Base-by-base conservation (phyloP, 345 rosid genomes). In the Angophora floribunda region DNA sequence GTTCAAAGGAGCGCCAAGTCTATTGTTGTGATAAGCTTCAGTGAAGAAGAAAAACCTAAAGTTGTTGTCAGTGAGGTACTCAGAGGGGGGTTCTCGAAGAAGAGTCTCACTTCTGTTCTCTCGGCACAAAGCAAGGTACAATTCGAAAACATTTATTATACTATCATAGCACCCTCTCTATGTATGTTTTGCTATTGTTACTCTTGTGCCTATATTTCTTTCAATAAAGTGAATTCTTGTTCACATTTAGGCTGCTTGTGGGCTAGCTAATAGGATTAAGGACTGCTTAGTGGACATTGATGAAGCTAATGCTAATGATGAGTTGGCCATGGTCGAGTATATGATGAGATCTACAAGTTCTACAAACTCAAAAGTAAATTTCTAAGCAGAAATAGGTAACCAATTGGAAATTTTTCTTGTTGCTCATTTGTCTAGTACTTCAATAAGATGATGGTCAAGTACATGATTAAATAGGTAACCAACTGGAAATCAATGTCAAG, bases 341-440 rank as follows among this genome's bases (percentile, higher is more conserved):
- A 96, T 52, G 98, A 96, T 86, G 99, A 96, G 88, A 94, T 98
- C 91, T 98, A 98, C 93, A 88, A 93, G 78, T 98, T 86, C 91
- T 96, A 98, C 91, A 96, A 94, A 89, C 93, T 90, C 41, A 89
- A 95, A 98, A 89, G 97, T 96, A 91, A 86, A 41, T 26, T 51
- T 70, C 41, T 36, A 36, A 41, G 84, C 84, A 41, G 49, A 75
- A 22, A 36, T 36, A 36, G 41, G 41, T 36, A 36, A 36, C 41
- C 4, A 36, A 36, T 4, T 36, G 4, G 41, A 36, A 36, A 36
- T 36, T 4, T 44, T 3, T 47, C 28, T 21, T 45, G 51, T 13
- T 79, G 87, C 15, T 14, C 32, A 65, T 61, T 45, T 47, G 52
- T 52, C 8, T 45, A 51, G 12, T 4, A 41, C 21, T 75, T 75